Evolutionary conservation across 441 rosid species (phyloP).

Genomic region (Flueggea neowawraea): DNA sequence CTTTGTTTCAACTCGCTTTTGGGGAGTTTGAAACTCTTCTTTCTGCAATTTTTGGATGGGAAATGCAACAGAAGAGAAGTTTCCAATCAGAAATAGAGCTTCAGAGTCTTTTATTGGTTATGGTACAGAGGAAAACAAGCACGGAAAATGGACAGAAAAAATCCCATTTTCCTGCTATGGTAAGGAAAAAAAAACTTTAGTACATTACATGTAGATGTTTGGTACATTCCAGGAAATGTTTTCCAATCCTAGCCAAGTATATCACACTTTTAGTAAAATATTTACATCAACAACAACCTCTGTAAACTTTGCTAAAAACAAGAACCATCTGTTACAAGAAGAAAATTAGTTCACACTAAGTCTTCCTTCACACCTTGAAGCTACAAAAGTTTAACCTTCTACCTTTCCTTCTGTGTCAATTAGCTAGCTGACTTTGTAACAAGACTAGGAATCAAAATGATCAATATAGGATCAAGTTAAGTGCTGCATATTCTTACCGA

Average conservation of each 20-base stretch:
- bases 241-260: constrained; percentile 15
- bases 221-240: constrained; percentile 1
- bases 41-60: constrained; percentile 1
- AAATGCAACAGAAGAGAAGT: not conserved
- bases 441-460: constrained; percentile 11
- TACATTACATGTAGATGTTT: constrained; percentile 5
- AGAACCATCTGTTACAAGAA: constrained; percentile 18
- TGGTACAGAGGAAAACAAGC: not conserved
- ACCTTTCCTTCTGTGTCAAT: constrained; percentile 9
- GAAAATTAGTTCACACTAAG: constrained; percentile 17
- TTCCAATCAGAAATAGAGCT: not conserved
- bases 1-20: not conserved
- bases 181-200: constrained; percentile 4
- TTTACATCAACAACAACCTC: constrained; percentile 26
- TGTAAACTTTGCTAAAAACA: constrained; percentile 11
- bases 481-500: not conserved
- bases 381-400: constrained; percentile 1
- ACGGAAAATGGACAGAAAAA: constrained; percentile 1
- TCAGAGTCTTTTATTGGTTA: constrained; percentile 1
- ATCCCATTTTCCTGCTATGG: constrained; percentile 11
- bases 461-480: constrained; percentile 5
- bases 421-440: constrained; percentile 8
- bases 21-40: not conserved
- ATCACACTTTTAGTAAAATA: constrained; percentile 17
- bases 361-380: constrained; percentile 1